These are phyloP conservation scores for Coemansia sp. DNA, from an alignment of 192 early-diverging fungal species.

Conservation along the genomic window DNA sequence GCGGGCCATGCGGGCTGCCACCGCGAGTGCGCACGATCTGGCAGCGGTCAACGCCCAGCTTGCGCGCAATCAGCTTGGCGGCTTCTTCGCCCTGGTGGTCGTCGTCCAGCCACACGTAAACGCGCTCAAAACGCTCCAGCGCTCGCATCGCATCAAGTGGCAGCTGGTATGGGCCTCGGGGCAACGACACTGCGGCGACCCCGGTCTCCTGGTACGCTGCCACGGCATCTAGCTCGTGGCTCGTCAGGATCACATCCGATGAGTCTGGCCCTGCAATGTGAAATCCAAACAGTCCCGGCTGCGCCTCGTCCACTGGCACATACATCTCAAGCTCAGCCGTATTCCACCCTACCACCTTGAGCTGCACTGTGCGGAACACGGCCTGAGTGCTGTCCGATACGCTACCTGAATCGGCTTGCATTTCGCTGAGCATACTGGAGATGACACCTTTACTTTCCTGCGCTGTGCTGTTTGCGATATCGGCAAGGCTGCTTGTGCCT, in stretches of 20 bases:
- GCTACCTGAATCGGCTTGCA: neutral
- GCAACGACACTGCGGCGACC: conserved; percentile 61
- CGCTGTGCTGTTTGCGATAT: neutral
- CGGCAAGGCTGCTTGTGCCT: neutral
- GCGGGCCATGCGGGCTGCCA: conserved; percentile 50
- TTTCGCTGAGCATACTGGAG: conserved; percentile 24
- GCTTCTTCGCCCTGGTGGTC: conserved; percentile 63
- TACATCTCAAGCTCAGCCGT: conserved; percentile 52
- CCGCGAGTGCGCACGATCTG: conserved; percentile 55
- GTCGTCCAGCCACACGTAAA: conserved; percentile 72
- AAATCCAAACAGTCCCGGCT: conserved; percentile 66
- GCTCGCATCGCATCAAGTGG: conserved; percentile 60
- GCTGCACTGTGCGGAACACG: conserved; percentile 46
- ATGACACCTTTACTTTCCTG: conserved; percentile 3
- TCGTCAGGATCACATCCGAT: conserved; percentile 57
- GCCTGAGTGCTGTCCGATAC: neutral
- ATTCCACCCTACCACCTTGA: conserved; percentile 54
- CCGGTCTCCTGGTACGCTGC: conserved; percentile 66
- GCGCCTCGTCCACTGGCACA: conserved; percentile 55
- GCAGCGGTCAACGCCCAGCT: conserved; percentile 66
- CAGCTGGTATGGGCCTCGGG: conserved; percentile 58
- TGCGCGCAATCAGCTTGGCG: conserved; percentile 60
- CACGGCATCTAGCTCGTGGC: conserved; percentile 67
- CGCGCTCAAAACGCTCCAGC: conserved; percentile 63
- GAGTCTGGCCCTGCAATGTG: conserved; percentile 51